These are phyloP conservation scores for Hypomontagnella submonticulosa DNA, from an alignment of 495 filamentous ascomycete genomes.

Conservation along the genomic window DNA sequence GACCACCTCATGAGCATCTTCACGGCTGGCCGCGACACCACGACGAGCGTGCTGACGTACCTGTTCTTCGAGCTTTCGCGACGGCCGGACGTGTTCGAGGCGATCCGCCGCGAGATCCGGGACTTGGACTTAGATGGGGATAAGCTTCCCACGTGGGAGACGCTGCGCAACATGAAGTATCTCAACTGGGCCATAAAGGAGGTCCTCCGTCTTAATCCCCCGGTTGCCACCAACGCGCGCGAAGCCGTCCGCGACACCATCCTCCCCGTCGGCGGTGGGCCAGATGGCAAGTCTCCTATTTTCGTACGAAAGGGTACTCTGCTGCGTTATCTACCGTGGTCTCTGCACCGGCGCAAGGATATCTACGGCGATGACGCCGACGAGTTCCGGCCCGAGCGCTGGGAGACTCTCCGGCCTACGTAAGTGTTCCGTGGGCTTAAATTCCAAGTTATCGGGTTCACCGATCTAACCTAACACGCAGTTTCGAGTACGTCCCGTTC, in stretches of 20 bases:
- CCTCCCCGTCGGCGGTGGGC: constrained; percentile 62
- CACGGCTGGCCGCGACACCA: constrained; percentile 70
- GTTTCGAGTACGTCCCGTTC: constrained; percentile 72
- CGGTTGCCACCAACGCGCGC: constrained; percentile 67
- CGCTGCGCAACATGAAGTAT: constrained; percentile 61
- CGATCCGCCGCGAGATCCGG: constrained; percentile 61
- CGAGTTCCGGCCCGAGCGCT: constrained; percentile 60
- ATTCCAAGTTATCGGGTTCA: neutral
- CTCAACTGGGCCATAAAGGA: constrained; percentile 62
- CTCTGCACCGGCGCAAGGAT: constrained; percentile 56
- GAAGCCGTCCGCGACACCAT: constrained; percentile 61
- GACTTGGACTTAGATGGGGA: constrained; percentile 30
- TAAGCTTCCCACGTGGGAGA: constrained; percentile 55
- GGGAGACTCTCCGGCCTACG: constrained; percentile 48
- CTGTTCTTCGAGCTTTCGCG: constrained; percentile 71
- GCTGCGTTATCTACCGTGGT: constrained; percentile 58
- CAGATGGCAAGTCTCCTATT: constrained; percentile 59
- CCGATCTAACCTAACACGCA: constrained; percentile 34
- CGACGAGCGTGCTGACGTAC: constrained; percentile 66
- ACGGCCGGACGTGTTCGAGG: constrained; percentile 59
- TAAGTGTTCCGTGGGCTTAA: constrained; percentile 9
- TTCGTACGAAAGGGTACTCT: constrained; percentile 58
- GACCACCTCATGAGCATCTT: constrained; percentile 65
- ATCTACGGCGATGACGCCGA: constrained; percentile 59
- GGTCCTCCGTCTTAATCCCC: constrained; percentile 66